Conservation (phyloP, 345 rosid species). For the Populus alba region DNA sequence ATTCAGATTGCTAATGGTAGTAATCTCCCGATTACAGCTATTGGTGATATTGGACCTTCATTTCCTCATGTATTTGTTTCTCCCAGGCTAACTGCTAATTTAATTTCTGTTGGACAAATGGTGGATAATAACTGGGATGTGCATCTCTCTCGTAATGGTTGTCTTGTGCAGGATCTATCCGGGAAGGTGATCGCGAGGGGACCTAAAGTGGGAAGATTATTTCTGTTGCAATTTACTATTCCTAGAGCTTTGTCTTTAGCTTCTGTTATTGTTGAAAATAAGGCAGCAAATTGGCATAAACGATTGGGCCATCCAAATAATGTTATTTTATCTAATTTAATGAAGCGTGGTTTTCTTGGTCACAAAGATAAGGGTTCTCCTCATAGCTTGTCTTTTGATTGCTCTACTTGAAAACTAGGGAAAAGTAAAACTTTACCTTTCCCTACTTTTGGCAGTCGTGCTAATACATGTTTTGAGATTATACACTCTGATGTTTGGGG, state of each 20-base stretch:
- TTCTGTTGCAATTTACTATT: neutral
- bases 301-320: too few species aligned
- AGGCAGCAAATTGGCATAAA: neutral
- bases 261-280: neutral
- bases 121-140: slow-evolving; percentile 5
- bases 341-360: neutral
- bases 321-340: neutral
- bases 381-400: neutral
- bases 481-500: neutral
- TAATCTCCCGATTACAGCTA: neutral
- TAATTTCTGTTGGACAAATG: neutral
- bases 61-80: neutral
- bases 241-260: neutral
- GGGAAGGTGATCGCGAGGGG: slow-evolving; percentile 3
- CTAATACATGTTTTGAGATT: neutral
- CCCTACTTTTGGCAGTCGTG: neutral
- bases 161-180: slow-evolving; percentile 1
- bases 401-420: neutral
- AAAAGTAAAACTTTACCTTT: neutral
- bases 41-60: neutral
- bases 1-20: neutral
- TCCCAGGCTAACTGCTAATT: neutral
- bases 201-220: slow-evolving; percentile 3
- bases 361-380: neutral
- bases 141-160: neutral